Percentiles rank a stretch among this genome's conserved stretches.
phyloP scores from a whole-genome alignment of 352 stramenopile genomes.

The Pythium biforme region DNA sequence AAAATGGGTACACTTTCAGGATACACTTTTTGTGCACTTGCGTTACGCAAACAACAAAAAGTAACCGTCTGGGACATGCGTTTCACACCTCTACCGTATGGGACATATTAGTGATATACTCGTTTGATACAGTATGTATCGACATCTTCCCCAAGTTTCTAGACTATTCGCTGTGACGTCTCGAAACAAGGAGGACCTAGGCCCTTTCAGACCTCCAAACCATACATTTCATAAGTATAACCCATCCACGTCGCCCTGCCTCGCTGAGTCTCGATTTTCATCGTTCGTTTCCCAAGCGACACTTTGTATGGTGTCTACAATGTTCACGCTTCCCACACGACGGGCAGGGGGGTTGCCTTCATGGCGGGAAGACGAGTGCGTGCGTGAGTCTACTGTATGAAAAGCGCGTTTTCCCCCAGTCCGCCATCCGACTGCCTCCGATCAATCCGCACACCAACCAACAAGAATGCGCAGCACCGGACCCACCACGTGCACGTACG shows the following conservation, averaged over 20 bases:
- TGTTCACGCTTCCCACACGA: constrained; percentile 14
- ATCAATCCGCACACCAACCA: too few species aligned
- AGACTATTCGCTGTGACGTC: constrained; percentile 28
- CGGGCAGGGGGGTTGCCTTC: neutral
- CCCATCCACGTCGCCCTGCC: constrained; percentile 8
- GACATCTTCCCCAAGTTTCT: constrained; percentile 14
- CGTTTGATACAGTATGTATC: constrained; percentile 1
- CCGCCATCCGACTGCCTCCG: too few species aligned
- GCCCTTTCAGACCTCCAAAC: neutral
- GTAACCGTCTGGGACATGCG: constrained; percentile 5
- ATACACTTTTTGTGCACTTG: neutral
- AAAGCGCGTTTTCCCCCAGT: constrained; percentile 1
- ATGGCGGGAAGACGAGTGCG: neutral
- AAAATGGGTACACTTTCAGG: constrained; percentile 1
- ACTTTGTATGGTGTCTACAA: constrained; percentile 4
- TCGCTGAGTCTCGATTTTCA: constrained; percentile 9
- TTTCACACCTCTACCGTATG: neutral
- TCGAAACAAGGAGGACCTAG: constrained; percentile 8
- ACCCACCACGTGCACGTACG: constrained; percentile 37
- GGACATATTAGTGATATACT: neutral
- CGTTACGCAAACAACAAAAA: neutral
- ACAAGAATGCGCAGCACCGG: constrained; percentile 15
- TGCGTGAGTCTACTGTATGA: too few species aligned
- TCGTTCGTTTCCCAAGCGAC: constrained; percentile 2
- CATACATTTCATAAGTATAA: constrained; percentile 17